Conservation (phyloP, 2,329 filamentous ascomycete genomes). For the Xylaria arbuscula region DNA sequence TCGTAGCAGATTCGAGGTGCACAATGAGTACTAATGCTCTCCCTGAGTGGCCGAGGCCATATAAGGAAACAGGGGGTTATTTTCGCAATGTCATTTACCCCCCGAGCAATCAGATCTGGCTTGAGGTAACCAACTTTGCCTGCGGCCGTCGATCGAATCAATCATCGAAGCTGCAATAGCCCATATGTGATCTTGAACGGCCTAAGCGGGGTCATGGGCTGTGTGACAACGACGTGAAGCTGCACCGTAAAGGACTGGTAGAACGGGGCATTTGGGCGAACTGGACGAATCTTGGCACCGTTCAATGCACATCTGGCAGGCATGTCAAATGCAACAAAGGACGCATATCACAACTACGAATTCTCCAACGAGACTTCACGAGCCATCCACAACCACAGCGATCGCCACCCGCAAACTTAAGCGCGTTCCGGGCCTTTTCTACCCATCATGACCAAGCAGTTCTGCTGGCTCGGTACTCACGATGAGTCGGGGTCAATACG, state of each 20-base stretch:
- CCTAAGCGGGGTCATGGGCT: slow-evolving; percentile 25
- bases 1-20: not conserved
- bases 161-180: slow-evolving; percentile 20
- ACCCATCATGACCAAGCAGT: not conserved
- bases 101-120: slow-evolving; percentile 12
- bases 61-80: not conserved
- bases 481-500: not conserved
- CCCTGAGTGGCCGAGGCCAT: not conserved
- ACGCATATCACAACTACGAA: not conserved
- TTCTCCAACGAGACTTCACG: not conserved
- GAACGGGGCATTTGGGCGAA: slow-evolving; percentile 15
- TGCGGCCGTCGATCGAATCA: slow-evolving; percentile 14
- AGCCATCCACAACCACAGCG: slow-evolving; percentile 7
- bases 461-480: slow-evolving; percentile 3
- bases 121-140: slow-evolving; percentile 10
- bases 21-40: not conserved
- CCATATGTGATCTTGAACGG: slow-evolving; percentile 16
- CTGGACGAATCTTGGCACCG: slow-evolving; percentile 15
- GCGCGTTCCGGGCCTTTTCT: not conserved
- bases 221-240: slow-evolving; percentile 30
- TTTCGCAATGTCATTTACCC: not conserved
- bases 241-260: slow-evolving; percentile 14
- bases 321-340: slow-evolving; percentile 30
- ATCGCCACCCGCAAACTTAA: slow-evolving; percentile 16
- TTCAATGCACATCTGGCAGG: slow-evolving; percentile 38